phyloP scores from a whole-genome alignment of 768 basidiomycete genomes.

The Cytidiella melzeri region DNA sequence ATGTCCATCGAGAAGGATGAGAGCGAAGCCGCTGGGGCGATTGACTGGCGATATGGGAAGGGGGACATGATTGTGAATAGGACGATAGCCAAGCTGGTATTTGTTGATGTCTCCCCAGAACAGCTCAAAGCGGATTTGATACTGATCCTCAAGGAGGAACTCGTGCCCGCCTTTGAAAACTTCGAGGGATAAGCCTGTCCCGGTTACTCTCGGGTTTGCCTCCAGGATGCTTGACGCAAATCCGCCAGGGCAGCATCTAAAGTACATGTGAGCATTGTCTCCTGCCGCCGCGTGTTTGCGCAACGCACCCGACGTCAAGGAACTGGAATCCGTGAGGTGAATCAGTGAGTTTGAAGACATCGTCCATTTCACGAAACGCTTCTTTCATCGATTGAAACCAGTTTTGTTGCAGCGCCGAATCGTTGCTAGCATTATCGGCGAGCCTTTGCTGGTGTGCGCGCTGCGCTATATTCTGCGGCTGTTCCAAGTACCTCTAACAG shows the following conservation, averaged over 20 bases:
- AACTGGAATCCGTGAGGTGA: background rate
- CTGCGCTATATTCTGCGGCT: constrained; percentile 5
- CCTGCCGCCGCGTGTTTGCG: background rate
- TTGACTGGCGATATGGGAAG: background rate
- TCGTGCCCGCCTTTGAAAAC: background rate
- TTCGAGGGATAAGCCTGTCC: background rate
- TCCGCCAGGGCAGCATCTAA: background rate
- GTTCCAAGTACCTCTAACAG: no score
- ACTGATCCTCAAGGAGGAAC: background rate
- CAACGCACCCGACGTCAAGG: background rate
- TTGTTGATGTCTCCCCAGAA: background rate
- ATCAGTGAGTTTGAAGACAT: background rate
- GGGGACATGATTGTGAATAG: background rate
- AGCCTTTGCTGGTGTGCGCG: background rate
- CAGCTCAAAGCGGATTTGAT: background rate
- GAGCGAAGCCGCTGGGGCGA: background rate
- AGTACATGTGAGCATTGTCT: background rate
- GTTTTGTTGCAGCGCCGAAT: background rate
- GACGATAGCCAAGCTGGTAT: background rate
- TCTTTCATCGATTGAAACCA: background rate
- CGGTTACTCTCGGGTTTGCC: background rate
- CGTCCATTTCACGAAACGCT: background rate
- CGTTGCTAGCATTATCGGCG: background rate
- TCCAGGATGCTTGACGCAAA: background rate
- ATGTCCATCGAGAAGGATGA: background rate